Evolutionary conservation across 73 alveolate genomes (phyloP).

Genomic region (Paramecium sexaurelia): DNA sequence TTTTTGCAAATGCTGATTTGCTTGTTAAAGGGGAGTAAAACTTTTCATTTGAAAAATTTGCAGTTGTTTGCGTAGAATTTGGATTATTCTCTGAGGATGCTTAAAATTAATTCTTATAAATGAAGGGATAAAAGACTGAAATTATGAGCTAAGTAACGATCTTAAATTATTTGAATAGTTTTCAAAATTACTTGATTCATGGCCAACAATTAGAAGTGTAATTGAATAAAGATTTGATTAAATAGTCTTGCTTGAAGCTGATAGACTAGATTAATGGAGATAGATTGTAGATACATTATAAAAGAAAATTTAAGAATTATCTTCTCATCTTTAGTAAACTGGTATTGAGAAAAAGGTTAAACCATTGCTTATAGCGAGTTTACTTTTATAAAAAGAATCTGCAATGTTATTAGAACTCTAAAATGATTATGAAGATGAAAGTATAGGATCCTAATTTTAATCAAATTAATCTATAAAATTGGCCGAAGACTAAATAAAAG

Average conservation of each 20-base stretch:
- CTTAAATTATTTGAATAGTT: not conserved
- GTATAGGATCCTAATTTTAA: not conserved
- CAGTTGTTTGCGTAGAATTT: conserved; percentile 70
- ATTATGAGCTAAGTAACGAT: not conserved
- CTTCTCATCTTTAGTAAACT: not conserved
- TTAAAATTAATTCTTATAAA: conserved; percentile 57
- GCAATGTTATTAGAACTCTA: not conserved
- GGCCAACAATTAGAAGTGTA: not conserved
- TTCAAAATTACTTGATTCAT: not conserved
- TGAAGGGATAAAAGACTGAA: conserved; percentile 25
- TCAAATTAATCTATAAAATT: not conserved
- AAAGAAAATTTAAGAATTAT: not conserved
- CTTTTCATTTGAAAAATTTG: conserved; percentile 65
- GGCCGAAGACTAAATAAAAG: not conserved
- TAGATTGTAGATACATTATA: not conserved
- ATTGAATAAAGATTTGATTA: conserved; percentile 46
- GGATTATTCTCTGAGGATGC: conserved; percentile 60
- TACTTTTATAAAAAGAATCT: conserved; percentile 19
- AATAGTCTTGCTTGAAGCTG: conserved; percentile 5
- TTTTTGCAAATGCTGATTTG: conserved; percentile 62
- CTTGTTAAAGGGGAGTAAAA: conserved; percentile 55
- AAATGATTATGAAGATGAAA: conserved; percentile 32
- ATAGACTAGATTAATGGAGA: conserved; percentile 34
- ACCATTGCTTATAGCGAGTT: conserved; percentile 22
- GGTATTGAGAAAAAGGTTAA: conserved; percentile 40